Conservation (phyloP, 225 moss, liverwort and hornwort species). For the Bryoerythrophyllum caledonicum region DNA sequence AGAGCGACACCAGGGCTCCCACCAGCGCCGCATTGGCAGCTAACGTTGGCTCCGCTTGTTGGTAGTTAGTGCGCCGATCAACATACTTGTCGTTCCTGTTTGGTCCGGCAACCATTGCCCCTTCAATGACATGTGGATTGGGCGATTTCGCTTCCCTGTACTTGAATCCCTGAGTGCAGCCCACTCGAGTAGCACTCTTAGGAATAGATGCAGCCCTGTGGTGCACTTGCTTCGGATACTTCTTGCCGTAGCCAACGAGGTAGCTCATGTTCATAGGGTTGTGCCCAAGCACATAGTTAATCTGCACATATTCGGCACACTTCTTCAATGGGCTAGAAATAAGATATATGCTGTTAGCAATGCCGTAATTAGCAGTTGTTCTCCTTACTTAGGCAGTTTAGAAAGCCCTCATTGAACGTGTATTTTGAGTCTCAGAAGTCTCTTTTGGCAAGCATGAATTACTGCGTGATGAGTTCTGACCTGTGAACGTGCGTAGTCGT, state of each 20-base stretch:
- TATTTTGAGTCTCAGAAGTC: no score
- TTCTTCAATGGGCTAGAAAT: background rate
- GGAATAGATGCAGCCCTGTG: slow-evolving; percentile 89
- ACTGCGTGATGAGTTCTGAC: slow-evolving; percentile 4
- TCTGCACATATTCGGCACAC: slow-evolving; percentile 43
- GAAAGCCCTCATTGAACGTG: no score
- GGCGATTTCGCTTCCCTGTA: slow-evolving; percentile 46
- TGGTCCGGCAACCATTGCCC: slow-evolving; percentile 93
- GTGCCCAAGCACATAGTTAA: slow-evolving; percentile 84
- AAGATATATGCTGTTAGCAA: background rate
- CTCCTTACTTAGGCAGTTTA: no score
- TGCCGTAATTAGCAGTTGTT: no score
- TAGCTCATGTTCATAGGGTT: slow-evolving; percentile 84
- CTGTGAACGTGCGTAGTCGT: slow-evolving; percentile 53
- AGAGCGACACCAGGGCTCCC: slow-evolving; percentile 71
- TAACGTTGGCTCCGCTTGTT: slow-evolving; percentile 78
- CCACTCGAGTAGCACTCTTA: slow-evolving; percentile 26
- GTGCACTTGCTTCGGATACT: slow-evolving; percentile 83
- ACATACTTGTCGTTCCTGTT: slow-evolving; percentile 61
- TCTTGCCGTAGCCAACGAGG: slow-evolving; percentile 74
- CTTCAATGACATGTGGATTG: slow-evolving; percentile 59
- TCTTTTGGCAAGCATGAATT: no score
- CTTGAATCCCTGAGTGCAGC: slow-evolving; percentile 63
- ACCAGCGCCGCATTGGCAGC: slow-evolving; percentile 86
- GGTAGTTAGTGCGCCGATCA: slow-evolving; percentile 58